These are phyloP conservation scores for Tricholoma flavovirens DNA, from an alignment of 768 basidiomycete species.

Conservation along the genomic window DNA sequence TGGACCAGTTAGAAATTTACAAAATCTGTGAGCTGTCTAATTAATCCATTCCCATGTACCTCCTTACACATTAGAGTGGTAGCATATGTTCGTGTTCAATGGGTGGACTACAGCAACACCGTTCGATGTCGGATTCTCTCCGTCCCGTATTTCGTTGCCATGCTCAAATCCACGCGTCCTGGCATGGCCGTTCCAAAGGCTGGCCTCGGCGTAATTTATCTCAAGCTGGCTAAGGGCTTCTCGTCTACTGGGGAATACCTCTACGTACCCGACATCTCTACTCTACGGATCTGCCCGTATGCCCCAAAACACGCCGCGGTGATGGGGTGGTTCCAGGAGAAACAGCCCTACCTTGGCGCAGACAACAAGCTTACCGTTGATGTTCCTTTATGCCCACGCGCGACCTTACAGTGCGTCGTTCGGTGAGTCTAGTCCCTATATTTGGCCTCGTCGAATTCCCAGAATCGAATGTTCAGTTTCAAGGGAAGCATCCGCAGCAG, in stretches of 20 bases:
- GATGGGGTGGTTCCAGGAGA: slow-evolving; percentile 67
- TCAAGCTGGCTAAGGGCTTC: slow-evolving; percentile 41
- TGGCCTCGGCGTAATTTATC: slow-evolving; percentile 45
- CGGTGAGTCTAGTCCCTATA: slow-evolving; percentile 31
- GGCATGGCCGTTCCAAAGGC: slow-evolving; percentile 46
- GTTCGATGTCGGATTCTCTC: slow-evolving; percentile 58
- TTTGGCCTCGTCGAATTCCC: background rate
- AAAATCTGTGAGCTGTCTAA: background rate
- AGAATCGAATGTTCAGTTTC: background rate
- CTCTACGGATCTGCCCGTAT: slow-evolving; percentile 49
- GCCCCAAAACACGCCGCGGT: slow-evolving; percentile 56
- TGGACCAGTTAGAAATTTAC: background rate
- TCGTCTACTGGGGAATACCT: slow-evolving; percentile 50
- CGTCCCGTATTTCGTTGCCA: slow-evolving; percentile 42
- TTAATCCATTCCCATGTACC: background rate
- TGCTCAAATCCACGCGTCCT: slow-evolving; percentile 47
- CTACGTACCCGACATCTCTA: slow-evolving; percentile 50
- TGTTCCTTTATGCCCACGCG: slow-evolving; percentile 54
- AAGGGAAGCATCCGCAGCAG: slow-evolving; percentile 25
- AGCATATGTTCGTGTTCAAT: slow-evolving; percentile 53
- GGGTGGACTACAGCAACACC: slow-evolving; percentile 58
- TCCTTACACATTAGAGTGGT: background rate
- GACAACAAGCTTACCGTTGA: slow-evolving; percentile 29
- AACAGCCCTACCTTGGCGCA: slow-evolving; percentile 30
- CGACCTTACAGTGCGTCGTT: slow-evolving; percentile 43